These are phyloP conservation scores for Cyphellophora europaea DNA, from an alignment of 2,329 filamentous ascomycete genomes.

Conservation along the genomic window DNA sequence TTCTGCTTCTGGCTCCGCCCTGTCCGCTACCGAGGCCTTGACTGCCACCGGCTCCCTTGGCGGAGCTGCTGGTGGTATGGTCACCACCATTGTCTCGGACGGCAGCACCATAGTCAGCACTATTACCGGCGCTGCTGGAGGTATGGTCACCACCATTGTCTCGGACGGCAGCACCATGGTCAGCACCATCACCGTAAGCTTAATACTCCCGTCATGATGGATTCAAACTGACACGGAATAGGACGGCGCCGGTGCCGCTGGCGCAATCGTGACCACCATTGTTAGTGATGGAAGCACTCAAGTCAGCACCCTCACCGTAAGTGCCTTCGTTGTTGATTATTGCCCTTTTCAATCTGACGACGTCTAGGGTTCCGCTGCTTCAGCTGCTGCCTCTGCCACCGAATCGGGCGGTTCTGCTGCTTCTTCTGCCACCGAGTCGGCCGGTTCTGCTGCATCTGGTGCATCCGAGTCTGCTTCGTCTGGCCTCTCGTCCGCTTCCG, in stretches of 20 bases:
- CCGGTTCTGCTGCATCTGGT: slow-evolving; percentile 12
- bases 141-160: slow-evolving; percentile 8
- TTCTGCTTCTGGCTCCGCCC: slow-evolving; percentile 10
- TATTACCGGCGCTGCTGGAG: slow-evolving; percentile 6
- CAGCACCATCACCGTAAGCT: slow-evolving; percentile 6
- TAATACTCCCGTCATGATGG: background rate
- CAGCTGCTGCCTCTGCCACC: slow-evolving; percentile 6
- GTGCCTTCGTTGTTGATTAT: too few species aligned
- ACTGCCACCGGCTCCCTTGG: slow-evolving; percentile 6
- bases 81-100: slow-evolving; percentile 9
- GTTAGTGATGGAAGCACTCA: background rate
- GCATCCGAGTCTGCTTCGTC: slow-evolving; percentile 15
- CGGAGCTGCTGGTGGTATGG: slow-evolving; percentile 4
- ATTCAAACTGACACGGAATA: background rate
- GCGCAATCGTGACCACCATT: background rate
- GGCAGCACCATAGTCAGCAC: slow-evolving; percentile 7
- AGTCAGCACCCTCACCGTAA: background rate
- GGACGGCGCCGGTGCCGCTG: background rate
- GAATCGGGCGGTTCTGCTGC: slow-evolving; percentile 5
- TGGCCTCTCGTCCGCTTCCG: slow-evolving; percentile 11
- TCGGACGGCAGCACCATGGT: slow-evolving; percentile 7
- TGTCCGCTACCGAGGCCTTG: slow-evolving; percentile 10
- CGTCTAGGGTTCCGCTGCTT: slow-evolving; percentile 12
- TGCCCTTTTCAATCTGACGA: too few species aligned
- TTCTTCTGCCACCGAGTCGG: slow-evolving; percentile 7